These are phyloP conservation scores for Puccinia horiana DNA, from an alignment of 1,284 basidiomycete species.

Conservation along the genomic window DNA sequence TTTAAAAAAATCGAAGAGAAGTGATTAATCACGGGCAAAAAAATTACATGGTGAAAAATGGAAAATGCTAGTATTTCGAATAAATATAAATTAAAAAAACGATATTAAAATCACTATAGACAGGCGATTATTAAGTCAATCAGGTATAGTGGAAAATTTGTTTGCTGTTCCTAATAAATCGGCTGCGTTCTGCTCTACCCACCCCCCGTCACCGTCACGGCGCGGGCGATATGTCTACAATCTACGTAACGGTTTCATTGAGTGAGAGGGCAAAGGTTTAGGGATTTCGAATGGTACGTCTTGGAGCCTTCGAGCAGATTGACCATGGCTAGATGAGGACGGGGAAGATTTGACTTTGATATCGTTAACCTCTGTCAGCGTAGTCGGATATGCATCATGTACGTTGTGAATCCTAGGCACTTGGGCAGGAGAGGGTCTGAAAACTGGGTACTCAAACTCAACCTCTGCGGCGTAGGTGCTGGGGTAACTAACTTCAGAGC, in stretches of 20 bases:
- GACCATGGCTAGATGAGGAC: not conserved
- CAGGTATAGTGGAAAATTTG: not conserved
- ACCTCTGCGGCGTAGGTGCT: conserved; percentile 10
- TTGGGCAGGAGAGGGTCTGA: conserved; percentile 33
- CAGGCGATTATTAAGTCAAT: not conserved
- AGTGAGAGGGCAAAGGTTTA: not conserved
- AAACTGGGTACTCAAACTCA: conserved; percentile 16
- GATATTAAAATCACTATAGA: not conserved
- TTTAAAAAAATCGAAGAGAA: too few species aligned
- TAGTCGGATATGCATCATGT: conserved; percentile 10
- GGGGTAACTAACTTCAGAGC: conserved; percentile 17
- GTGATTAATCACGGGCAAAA: not conserved
- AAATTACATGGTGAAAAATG: conserved; percentile 2
- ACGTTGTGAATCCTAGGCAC: conserved; percentile 16
- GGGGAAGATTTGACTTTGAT: not conserved
- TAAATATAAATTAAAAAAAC: not conserved
- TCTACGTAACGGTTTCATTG: conserved; percentile 2
- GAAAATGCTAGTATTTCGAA: conserved; percentile 4
- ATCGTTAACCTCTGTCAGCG: not conserved
- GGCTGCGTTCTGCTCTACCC: not conserved
- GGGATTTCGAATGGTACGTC: conserved; percentile 32
- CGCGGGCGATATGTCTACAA: not conserved
- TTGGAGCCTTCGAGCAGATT: conserved; percentile 23
- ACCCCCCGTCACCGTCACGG: too few species aligned
- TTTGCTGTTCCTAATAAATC: not conserved